A percentile compares a stretch with the other conserved stretches of the same genome.
These are phyloP conservation scores for Clitopilus hobsonii DNA, from an alignment of 768 basidiomycete genomes.

Conservation along the genomic window DNA sequence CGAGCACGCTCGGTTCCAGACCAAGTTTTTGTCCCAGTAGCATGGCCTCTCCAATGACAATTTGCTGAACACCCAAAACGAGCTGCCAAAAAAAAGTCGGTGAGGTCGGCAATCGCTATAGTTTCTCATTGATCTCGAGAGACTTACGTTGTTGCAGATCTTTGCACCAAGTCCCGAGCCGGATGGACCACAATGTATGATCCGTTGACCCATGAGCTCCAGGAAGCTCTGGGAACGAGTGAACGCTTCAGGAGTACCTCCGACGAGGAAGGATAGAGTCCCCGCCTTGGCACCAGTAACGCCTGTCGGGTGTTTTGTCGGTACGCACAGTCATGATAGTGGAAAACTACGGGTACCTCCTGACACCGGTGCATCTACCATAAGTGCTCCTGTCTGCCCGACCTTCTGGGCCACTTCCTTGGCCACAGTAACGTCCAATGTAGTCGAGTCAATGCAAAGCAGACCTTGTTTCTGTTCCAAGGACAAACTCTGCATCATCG, in stretches of 20 bases:
- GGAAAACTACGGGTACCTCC: conserved; percentile 54
- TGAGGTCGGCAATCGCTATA: background rate
- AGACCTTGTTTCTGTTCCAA: conserved; percentile 34
- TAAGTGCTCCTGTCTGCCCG: conserved; percentile 51
- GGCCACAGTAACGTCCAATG: conserved; percentile 76
- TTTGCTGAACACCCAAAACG: conserved; percentile 73
- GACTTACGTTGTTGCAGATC: conserved; percentile 80
- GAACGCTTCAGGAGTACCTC: conserved; percentile 63
- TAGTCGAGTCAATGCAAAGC: conserved; percentile 87
- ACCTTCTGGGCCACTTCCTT: conserved; percentile 58
- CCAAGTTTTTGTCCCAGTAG: conserved; percentile 80
- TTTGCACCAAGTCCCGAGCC: conserved; percentile 84
- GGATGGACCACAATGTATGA: conserved; percentile 79
- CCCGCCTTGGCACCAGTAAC: conserved; percentile 85
- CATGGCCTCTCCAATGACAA: conserved; percentile 89
- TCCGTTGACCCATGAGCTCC: conserved; percentile 71
- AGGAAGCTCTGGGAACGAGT: conserved; percentile 54
- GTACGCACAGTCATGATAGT: background rate
- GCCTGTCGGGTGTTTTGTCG: conserved; percentile 33
- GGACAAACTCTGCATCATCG: conserved; percentile 51
- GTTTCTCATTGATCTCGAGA: conserved; percentile 14
- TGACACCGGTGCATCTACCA: conserved; percentile 94
- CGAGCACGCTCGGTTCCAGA: conserved; percentile 68
- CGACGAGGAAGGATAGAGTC: conserved; percentile 89
- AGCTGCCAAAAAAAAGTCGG: conserved; percentile 31